phyloP scores from a whole-genome alignment of 208 protist species.

The Trypanosoma brucei region DNA sequence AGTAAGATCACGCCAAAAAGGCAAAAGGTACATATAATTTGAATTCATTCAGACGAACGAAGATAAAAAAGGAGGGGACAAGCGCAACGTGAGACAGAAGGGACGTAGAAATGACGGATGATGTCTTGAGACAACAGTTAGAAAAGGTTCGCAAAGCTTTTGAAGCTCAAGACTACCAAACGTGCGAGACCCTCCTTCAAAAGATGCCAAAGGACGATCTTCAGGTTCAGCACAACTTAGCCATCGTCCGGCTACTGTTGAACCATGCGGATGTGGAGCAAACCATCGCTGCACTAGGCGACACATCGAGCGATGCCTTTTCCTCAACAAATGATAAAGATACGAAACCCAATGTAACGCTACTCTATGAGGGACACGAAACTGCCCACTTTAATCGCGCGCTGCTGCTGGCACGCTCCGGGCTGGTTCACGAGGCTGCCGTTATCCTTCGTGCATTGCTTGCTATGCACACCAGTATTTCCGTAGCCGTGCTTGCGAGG shows the following conservation, averaged over 20 bases:
- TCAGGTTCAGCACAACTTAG: constrained; percentile 82
- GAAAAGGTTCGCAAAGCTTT: constrained; percentile 64
- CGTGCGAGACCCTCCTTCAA: constrained; percentile 57
- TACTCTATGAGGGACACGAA: constrained; percentile 83
- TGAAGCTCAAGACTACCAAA: constrained; percentile 57
- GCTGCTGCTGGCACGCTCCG: constrained; percentile 55
- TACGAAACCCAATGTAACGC: constrained; percentile 17
- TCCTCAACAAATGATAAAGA: constrained; percentile 24
- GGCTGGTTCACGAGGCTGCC: constrained; percentile 52
- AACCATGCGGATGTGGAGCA: constrained; percentile 49
- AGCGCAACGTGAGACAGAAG: constrained; percentile 4
- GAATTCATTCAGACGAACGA: constrained; percentile 18
- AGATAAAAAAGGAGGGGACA: constrained; percentile 8
- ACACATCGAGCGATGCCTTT: constrained; percentile 25
- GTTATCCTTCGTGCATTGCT: constrained; percentile 70
- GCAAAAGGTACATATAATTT: background rate
- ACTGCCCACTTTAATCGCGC: constrained; percentile 78
- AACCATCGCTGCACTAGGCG: constrained; percentile 28
- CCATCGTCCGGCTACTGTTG: constrained; percentile 59
- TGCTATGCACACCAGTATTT: constrained; percentile 45
- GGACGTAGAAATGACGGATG: constrained; percentile 19
- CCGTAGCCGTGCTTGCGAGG: constrained; percentile 41
- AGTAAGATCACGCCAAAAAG: background rate
- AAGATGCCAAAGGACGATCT: constrained; percentile 64
- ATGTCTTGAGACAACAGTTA: constrained; percentile 36